Conservation (phyloP, 371 early-diverging fungal species). For the Blakeslea trispora region DNA sequence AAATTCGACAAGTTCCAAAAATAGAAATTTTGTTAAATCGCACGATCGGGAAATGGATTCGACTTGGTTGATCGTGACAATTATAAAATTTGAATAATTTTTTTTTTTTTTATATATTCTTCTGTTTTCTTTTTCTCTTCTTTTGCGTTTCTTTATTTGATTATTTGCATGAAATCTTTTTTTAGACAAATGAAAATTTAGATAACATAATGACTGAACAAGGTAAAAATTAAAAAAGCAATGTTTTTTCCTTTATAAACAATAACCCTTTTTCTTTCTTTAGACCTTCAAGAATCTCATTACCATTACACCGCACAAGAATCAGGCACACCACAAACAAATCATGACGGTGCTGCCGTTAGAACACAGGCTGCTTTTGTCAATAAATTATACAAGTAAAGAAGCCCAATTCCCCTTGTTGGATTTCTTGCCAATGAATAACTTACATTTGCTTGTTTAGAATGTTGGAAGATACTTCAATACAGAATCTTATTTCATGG, state of each 20-base stretch:
- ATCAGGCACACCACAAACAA: background rate
- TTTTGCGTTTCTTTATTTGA: conserved; percentile 17
- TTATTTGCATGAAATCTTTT: conserved; percentile 10
- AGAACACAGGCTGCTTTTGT: conserved; percentile 67
- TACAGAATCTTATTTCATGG: conserved; percentile 64
- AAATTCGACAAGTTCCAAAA: background rate
- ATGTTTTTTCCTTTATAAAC: no score
- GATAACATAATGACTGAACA: conserved; percentile 9
- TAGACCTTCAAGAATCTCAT: background rate
- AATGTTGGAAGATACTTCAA: conserved; percentile 61
- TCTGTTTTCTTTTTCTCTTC: conserved; percentile 11
- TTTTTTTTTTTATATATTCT: conserved; percentile 4
- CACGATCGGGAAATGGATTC: conserved; percentile 11
- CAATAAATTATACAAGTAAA: conserved; percentile 66
- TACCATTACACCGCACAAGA: background rate
- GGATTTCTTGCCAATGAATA: no score
- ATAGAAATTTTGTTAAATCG: conserved; percentile 9
- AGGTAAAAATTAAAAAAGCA: conserved; percentile 6
- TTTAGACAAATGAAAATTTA: background rate
- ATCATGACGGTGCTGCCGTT: conserved; percentile 3
- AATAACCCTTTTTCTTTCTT: no score
- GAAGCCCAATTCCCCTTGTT: background rate
- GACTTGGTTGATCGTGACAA: conserved; percentile 14
- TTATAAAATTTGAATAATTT: conserved; percentile 2
- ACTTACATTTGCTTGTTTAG: no score